Conservation (phyloP, 2,329 filamentous ascomycete species). For the Emergomyces orientalis region DNA sequence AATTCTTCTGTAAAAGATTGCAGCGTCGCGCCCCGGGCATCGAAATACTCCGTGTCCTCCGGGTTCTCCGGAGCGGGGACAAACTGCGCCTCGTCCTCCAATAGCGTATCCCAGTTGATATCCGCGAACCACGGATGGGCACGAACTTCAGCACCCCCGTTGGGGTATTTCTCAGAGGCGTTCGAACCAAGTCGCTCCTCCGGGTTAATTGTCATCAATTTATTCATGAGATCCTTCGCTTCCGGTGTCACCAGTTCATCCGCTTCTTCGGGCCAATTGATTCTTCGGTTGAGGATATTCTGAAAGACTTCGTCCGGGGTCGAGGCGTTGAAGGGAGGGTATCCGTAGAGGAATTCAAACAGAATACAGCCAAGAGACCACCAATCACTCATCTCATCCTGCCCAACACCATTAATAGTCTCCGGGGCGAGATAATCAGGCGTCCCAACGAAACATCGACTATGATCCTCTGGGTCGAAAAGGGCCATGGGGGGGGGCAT, state of each 20-base stretch:
- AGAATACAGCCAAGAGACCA: slow-evolving; percentile 99
- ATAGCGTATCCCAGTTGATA: slow-evolving; percentile 77
- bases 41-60: slow-evolving; percentile 97
- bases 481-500: slow-evolving; percentile 89
- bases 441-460: slow-evolving; percentile 87
- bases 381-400: slow-evolving; percentile 99
- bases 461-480: slow-evolving; percentile 90
- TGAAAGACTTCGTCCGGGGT: slow-evolving; percentile 93
- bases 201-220: slow-evolving; percentile 75
- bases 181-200: slow-evolving; percentile 77
- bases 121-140: slow-evolving; percentile 80
- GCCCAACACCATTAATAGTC: slow-evolving; percentile 87
- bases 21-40: slow-evolving; percentile 79
- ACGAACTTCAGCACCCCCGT: slow-evolving; percentile 84
- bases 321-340: slow-evolving; percentile 83
- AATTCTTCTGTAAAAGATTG: slow-evolving; percentile 91
- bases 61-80: slow-evolving; percentile 86
- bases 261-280: slow-evolving; percentile 82
- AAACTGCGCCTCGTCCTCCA: slow-evolving; percentile 95
- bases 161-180: slow-evolving; percentile 67
- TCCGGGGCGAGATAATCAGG: slow-evolving; percentile 96
- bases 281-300: slow-evolving; percentile 81
- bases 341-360: slow-evolving; percentile 90
- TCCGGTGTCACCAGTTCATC: slow-evolving; percentile 74
- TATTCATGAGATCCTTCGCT: slow-evolving; percentile 90